Evolutionary conservation across 1,284 basidiomycete species (phyloP).

Genomic region (Moesziomyces globuligerus): DNA sequence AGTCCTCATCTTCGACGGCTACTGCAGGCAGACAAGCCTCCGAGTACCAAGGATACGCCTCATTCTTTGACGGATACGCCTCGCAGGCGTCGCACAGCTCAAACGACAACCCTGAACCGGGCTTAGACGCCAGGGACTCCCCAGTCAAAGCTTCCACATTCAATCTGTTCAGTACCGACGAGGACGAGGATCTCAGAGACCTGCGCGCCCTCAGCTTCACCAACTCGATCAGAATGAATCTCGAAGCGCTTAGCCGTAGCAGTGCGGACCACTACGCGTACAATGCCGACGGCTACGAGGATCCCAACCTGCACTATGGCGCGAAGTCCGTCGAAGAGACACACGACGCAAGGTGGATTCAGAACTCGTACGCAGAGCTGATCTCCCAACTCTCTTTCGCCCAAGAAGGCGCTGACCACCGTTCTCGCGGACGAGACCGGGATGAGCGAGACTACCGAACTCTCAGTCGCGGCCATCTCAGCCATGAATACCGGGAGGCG

Average conservation of each 20-base stretch:
- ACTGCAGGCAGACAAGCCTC: not conserved
- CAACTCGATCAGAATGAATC: constrained; percentile 29
- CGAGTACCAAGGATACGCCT: constrained; percentile 8
- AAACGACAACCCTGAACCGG: not conserved
- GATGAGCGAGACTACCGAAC: not conserved
- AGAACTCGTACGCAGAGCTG: constrained; percentile 23
- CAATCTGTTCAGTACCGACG: not conserved
- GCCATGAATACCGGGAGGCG: not conserved
- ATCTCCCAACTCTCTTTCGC: constrained; percentile 27
- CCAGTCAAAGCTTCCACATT: no score
- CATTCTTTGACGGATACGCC: constrained; percentile 23
- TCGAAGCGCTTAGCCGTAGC: constrained; percentile 19
- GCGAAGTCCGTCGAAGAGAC: constrained; percentile 15
- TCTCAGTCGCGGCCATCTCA: not conserved
- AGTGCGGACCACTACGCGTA: constrained; percentile 28
- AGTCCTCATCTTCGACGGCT: not conserved
- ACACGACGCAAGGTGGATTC: constrained; percentile 1
- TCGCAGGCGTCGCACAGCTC: not conserved
- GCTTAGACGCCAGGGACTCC: no score
- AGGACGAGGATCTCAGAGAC: constrained; percentile 26
- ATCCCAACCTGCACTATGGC: constrained; percentile 16
- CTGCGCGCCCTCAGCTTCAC: constrained; percentile 12
- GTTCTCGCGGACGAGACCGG: no score
- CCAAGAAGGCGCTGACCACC: not conserved
- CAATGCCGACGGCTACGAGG: constrained; percentile 22